phyloP scores from a whole-genome alignment of 495 filamentous ascomycete species.

The Oleoguttula mirabilis region DNA sequence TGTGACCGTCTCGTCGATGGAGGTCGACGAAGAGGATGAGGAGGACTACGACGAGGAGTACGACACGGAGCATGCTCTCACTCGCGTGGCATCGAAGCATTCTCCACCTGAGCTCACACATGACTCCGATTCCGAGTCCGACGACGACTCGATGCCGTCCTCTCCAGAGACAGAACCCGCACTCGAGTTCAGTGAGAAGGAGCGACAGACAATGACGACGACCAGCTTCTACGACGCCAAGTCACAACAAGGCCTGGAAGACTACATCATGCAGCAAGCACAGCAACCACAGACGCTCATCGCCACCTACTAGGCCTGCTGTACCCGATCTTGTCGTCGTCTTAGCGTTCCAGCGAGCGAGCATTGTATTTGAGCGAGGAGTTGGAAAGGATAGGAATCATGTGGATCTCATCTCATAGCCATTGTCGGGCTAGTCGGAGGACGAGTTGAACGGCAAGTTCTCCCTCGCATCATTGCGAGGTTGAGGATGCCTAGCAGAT shows the following conservation, averaged over 20 bases:
- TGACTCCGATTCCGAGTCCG: conserved; percentile 51
- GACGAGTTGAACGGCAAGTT: too few species aligned
- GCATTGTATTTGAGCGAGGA: neutral
- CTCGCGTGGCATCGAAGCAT: conserved; percentile 54
- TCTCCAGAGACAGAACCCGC: conserved; percentile 56
- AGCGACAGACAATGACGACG: conserved; percentile 39
- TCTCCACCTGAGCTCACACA: conserved; percentile 68
- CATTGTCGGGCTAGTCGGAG: too few species aligned
- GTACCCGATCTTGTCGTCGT: conserved; percentile 1
- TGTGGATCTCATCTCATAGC: neutral
- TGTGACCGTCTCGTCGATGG: conserved; percentile 28
- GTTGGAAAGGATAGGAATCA: neutral
- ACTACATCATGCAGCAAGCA: conserved; percentile 13
- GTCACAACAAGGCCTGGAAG: conserved; percentile 14
- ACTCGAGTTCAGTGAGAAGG: conserved; percentile 57
- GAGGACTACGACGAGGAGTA: conserved; percentile 50
- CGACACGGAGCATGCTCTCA: conserved; percentile 54
- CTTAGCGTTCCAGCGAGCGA: conserved; percentile 12
- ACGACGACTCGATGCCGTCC: conserved; percentile 73
- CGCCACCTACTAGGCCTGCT: conserved; percentile 14
- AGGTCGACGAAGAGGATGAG: conserved; percentile 38
- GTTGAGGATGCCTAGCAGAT: too few species aligned
- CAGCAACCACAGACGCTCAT: conserved; percentile 8
- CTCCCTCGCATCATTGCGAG: too few species aligned
- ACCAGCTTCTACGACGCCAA: conserved; percentile 37